Evolutionary conservation across 129 eudicot genomes (phyloP), one percentile per base, ranked within the genome.

Genomic region (Centrapalus pauciflorus): DNA sequence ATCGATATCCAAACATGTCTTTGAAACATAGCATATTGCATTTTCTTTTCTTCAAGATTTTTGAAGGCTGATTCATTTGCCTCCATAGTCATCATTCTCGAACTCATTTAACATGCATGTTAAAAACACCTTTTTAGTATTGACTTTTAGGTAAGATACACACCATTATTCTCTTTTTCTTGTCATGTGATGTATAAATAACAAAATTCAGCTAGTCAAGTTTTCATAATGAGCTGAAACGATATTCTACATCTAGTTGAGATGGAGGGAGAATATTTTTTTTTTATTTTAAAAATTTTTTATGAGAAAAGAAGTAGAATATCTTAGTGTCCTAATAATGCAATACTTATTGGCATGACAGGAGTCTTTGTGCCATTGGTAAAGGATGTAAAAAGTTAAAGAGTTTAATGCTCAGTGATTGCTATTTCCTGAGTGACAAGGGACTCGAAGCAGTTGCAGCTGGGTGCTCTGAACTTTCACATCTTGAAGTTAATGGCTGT

Each of bases 401-500:
- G 78, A 81, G 79, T 61, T 77, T 92, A 55, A 83, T 95, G 63
- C 79, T 92, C 74, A 92, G 87, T 50, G 98, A 88, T 61, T 92
- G 98, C 79, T 79, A 80, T 76, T 84, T 80, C 41, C 67, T 92
- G 23, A 85, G 96, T 69, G 95, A 85, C 81, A 88, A 79, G 65
- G 91, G 95, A 29, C 79, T 92, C 71, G 91, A 88, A 76, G 92
- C 95, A 56, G 83, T 92, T 62, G 95, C 98, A 71, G 83, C 71
- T 64, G 98, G 98, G 77, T 92, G 98, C 82, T 41, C 95, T 57
- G 98, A 85, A 65, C 96, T 92, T 80, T 77, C 82, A 64, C 91
- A 83, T 81, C 88, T 92, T 75, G 98, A 92, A 85, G 84, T 92
- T 23, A 92, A 88, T 77, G 98, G 98, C 43, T 92, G 98, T 80